Base-by-base conservation (phyloP, 2,329 filamentous ascomycete genomes). In the Rutstroemia sp. region DNA sequence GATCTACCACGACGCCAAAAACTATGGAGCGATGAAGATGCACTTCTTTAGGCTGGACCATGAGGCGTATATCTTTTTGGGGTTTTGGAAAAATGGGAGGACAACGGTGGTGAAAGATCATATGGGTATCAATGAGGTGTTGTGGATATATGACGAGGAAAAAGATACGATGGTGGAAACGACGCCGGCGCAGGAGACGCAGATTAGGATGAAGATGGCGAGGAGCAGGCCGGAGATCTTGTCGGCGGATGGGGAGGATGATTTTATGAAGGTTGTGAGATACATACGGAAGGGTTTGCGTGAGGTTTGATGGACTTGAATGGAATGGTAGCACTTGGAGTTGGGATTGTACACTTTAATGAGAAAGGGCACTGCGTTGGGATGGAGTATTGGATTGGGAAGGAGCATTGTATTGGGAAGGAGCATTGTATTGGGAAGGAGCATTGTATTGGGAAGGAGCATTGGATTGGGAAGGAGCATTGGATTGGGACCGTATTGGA, bases 221-320 rank as follows among this genome's bases (percentile, higher is more conserved):
- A 37, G 39, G 16, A 9, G 56, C 37, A 9, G 16, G n/a, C 30
- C 41, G 53, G 38, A 57, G 14, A n/a, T 50, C 25, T 21, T 48
- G 47, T n/a, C 21, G 37, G 23, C 16, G 27, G 52, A 52, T 12
- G 47, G 53, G 23, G n/a, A 58, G 12, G 48, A 44, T 14, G 51
- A 57, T n/a, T 58, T 54, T 41, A 56, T 57, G 54, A 25, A 52
- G 30, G 17, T 63, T 23, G 55, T 56, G 23, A 57, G 54, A 37
- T 59, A 58, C 46, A 42, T 58, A 46, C 48, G 46, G 44, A 10
- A 21, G 19, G 27, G 34, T 25, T 25, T 30, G 27, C 19, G 9
- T 16, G 27, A 16, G 7, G 19, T 17, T 9, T 23, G 51, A 25
- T 34, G 30, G 30, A 34, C 8, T 34, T 34, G 30, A 9, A 9